These are phyloP conservation scores for Penicillium sp. DNA, from an alignment of 2,329 filamentous ascomycete genomes.

Conservation along the genomic window DNA sequence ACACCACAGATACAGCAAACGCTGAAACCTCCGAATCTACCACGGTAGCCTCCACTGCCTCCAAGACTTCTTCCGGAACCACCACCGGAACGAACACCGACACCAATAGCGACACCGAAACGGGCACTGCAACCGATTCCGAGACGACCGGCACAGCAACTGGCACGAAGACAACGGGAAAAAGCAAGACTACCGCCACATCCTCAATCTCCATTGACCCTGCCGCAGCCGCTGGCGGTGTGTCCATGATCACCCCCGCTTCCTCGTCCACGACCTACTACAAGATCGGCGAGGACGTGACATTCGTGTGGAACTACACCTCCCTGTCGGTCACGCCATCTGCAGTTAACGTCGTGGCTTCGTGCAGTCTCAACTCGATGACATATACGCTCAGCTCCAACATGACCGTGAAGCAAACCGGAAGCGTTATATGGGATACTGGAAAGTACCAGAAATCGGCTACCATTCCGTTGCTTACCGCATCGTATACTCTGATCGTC, in stretches of 20 bases:
- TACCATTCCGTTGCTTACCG: conserved; percentile 55
- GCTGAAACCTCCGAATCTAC: conserved; percentile 20
- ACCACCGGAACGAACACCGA: conserved; percentile 16
- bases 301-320: conserved; percentile 70
- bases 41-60: conserved; percentile 11
- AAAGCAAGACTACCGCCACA: conserved; percentile 31
- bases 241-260: conserved; percentile 62
- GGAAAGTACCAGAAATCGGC: conserved; percentile 51
- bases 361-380: conserved; percentile 58
- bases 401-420: conserved; percentile 54
- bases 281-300: conserved; percentile 63
- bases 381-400: conserved; percentile 64
- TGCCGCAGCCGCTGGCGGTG: conserved; percentile 57
- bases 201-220: conserved; percentile 51
- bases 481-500: conserved; percentile 64
- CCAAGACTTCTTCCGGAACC: conserved; percentile 19
- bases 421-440: conserved; percentile 62
- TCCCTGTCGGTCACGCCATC: conserved; percentile 59
- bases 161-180: conserved; percentile 19
- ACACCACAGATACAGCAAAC: conserved; percentile 20
- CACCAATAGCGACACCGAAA: conserved; percentile 3
- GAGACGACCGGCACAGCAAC: conserved; percentile 9
- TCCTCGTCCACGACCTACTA: conserved; percentile 56
- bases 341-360: conserved; percentile 61
- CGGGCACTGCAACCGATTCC: conserved; percentile 14